Base-by-base conservation (phyloP, 2,329 filamentous ascomycete genomes). In the Lachnellula arida region DNA sequence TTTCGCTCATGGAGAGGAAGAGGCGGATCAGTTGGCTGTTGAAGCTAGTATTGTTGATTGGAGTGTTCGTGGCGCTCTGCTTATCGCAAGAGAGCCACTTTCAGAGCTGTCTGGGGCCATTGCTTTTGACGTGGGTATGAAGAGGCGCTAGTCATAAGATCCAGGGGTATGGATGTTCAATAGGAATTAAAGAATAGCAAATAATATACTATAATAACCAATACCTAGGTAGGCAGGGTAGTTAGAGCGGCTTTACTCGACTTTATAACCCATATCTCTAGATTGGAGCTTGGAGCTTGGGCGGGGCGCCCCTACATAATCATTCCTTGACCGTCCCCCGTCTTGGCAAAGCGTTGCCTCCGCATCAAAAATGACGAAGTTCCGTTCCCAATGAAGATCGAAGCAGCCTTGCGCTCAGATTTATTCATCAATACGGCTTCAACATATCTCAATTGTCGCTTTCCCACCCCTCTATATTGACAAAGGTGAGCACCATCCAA, bases 51-150 rank as follows among this genome's bases (percentile, higher is more conserved):
- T 32, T 32, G 9, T 32, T 32, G 28, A 47, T 22, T 32, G 23
- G n/a, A 23, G 22, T 23, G 34, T 25, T 43, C 35, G 49, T 59
- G 46, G 46, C 53, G 47, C 17, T 15, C 32, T 40, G 34, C 49
- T 51, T 51, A 51, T 51, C 49, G 15, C 8, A 23, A 15, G 15
- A 22, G 22, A 47, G 23, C 40, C 6, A 43, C 39, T 14, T 47
- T 47, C 22, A 47, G 22, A 47, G 15, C 9, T 47, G 28, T 32
- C 28, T 32, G 28, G 28, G 28, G 28, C 9, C 9, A 8, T 8
- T 32, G 9, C 28, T 11, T 8, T 9, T 32, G 19, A 32, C 8
- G 25, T 28, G 28, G 28, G 7, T 9, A 28, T 28, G 28, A 28
- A 28, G 28, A 28, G 9, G 28, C 9, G 28, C 28, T 32, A 32